Evolutionary conservation across 139 green algal species (phyloP), one percentile per base, ranked within the genome.

Genomic region (Chlamydomonas urium): DNA sequence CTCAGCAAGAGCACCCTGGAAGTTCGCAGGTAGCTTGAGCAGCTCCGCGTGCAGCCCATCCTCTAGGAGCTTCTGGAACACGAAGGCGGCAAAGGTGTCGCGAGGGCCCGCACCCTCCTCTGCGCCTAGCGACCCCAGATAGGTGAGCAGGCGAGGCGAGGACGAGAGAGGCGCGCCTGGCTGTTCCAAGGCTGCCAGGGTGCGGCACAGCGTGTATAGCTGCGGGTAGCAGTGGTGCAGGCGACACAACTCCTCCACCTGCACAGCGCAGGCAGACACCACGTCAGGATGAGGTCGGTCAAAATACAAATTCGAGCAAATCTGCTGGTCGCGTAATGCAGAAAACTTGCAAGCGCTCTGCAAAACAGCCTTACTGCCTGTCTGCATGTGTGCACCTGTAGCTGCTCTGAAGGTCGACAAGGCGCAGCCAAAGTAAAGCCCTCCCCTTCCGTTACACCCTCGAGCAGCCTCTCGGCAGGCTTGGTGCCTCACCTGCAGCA

Each of bases 141-240:
- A 59, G 4, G 74, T 69, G 68, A 79, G 69, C 34, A 83, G 72
- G 23, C 71, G 76, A 10, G 31, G 29, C 26, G 60, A 67, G 31
- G 26, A 67, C 10, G 60, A 67, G 60, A 67, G 31, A 8, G 60
- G 29, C 6, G 60, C 36, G 17, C 35, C 53, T 59, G 33, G 4
- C 26, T 5, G 28, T 61, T 76, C 75, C 29, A 35, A 23, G 2
- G 57, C 48, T 24, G 47, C 36, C 60, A 79, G 70, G 4, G 45
- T 45, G 37, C 65, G 53, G 35, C 77, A 79, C 32, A 58, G n/a
- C 2, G 66, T 47, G 37, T 75, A 78, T 4, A 83, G 77, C 61
- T 75, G 45, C 3, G 68, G 53, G 77, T 77, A 79, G 69, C 72
- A 79, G 69, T 83, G 77, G 67, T 83, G 72, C n/a, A 38, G 59